phyloP scores from a whole-genome alignment of 306 rosid genomes.

The Citrullus mucosospermus region DNA sequence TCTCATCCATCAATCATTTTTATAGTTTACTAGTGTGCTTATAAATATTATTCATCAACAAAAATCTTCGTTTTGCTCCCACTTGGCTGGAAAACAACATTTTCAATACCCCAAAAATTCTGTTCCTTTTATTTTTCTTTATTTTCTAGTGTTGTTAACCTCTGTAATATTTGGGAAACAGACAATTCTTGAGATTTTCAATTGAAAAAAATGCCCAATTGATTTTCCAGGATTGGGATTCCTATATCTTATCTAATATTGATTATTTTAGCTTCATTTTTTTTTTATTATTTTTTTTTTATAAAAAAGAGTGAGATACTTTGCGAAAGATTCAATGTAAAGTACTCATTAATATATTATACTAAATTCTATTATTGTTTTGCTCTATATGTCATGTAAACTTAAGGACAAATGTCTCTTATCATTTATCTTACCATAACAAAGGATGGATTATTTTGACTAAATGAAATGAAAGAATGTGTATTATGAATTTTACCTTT shows the following conservation, averaged over 20 bases:
- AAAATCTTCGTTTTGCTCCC: neutral
- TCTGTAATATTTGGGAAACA: neutral
- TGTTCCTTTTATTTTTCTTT: neutral
- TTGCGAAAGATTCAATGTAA: too few species aligned
- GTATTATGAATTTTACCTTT: too few species aligned
- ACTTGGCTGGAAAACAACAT: neutral
- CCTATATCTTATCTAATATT: neutral
- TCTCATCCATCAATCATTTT: neutral
- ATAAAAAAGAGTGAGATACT: neutral
- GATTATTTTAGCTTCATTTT: neutral
- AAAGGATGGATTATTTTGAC: neutral
- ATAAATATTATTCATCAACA: neutral
- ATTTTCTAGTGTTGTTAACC: neutral
- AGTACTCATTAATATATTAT: neutral
- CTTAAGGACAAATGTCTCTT: too few species aligned
- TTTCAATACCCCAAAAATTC: neutral
- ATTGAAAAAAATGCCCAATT: neutral
- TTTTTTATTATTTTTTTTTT: neutral
- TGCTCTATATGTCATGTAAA: neutral
- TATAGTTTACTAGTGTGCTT: conserved; percentile 2
- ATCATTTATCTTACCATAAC: neutral
- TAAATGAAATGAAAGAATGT: neutral
- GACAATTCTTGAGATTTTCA: neutral
- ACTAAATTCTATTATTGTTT: neutral
- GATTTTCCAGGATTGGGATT: neutral